Conservation (phyloP, 768 basidiomycete species). For the Lactarius akahatsu region DNA sequence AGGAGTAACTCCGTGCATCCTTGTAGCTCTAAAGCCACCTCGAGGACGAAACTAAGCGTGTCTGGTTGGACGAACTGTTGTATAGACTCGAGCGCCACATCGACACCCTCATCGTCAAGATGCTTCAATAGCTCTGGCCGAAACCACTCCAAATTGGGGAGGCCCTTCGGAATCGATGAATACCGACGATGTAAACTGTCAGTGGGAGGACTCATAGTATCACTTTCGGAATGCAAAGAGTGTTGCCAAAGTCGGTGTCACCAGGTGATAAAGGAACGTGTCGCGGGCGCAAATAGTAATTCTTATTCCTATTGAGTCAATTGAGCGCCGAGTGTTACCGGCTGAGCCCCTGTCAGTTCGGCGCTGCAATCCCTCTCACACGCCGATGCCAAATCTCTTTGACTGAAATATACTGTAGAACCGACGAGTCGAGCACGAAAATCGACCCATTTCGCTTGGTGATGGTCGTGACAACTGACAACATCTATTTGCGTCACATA, state of each 20-base stretch:
- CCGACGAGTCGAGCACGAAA: not conserved
- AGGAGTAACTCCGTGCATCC: conserved; percentile 23
- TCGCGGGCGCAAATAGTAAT: not conserved
- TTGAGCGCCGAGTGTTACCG: not conserved
- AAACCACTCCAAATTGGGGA: conserved; percentile 5
- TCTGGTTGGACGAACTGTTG: conserved; percentile 15
- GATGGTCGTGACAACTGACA: no score
- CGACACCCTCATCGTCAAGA: conserved; percentile 8
- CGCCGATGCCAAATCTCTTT: not conserved
- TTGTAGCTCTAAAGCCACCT: conserved; percentile 13
- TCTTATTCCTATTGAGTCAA: not conserved
- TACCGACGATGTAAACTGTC: not conserved
- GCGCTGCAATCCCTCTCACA: not conserved
- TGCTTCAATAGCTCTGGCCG: conserved; percentile 19
- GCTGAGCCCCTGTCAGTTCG: not conserved
- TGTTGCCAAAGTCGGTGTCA: not conserved
- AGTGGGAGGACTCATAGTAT: conserved; percentile 2
- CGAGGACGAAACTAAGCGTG: conserved; percentile 14
- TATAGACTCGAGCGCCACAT: conserved; percentile 10
- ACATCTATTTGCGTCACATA: no score
- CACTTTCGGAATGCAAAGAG: not conserved
- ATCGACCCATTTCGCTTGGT: no score
- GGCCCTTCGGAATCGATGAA: conserved; percentile 2
- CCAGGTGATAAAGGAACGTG: not conserved
- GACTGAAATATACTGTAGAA: not conserved